A percentile compares a stretch with the other conserved stretches of the same genome.
These are phyloP conservation scores for Sarcodon sp. DNA, from an alignment of 768 basidiomycete species.

Conservation along the genomic window DNA sequence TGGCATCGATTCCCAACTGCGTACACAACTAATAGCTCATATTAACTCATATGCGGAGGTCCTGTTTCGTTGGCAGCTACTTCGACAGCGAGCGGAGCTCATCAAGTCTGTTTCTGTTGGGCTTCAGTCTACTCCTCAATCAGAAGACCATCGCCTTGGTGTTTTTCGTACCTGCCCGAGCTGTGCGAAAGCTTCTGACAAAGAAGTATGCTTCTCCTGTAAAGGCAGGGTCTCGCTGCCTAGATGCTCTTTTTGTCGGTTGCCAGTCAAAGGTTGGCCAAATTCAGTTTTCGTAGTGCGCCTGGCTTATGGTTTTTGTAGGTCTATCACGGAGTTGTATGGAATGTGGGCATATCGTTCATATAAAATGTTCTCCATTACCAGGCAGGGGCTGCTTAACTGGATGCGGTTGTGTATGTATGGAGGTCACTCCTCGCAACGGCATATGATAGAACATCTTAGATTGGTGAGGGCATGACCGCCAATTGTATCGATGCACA, in stretches of 20 bases:
- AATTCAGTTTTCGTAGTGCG: not conserved
- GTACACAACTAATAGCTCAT: slow-evolving; percentile 36
- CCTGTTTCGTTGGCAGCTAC: slow-evolving; percentile 60
- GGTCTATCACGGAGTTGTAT: slow-evolving; percentile 15
- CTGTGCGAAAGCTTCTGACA: slow-evolving; percentile 8
- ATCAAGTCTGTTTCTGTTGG: slow-evolving; percentile 55
- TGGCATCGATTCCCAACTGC: slow-evolving; percentile 22
- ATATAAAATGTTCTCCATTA: slow-evolving; percentile 11
- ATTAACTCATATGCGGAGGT: slow-evolving; percentile 64
- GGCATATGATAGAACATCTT: not conserved
- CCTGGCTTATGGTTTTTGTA: slow-evolving; percentile 1
- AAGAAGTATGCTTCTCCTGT: slow-evolving; percentile 31
- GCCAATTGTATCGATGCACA: not conserved
- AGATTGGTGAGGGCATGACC: not conserved
- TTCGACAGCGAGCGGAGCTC: slow-evolving; percentile 60
- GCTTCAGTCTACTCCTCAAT: slow-evolving; percentile 9
- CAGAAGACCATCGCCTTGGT: slow-evolving; percentile 13
- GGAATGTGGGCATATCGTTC: slow-evolving; percentile 12
- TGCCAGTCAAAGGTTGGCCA: slow-evolving; percentile 57
- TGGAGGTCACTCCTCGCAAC: not conserved
- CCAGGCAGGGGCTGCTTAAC: slow-evolving; percentile 7
- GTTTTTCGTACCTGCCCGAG: slow-evolving; percentile 23
- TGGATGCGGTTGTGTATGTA: slow-evolving; percentile 16
- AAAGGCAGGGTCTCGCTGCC: slow-evolving; percentile 33
- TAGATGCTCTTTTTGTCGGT: slow-evolving; percentile 59